A percentile compares a stretch with the other conserved stretches of the same genome.
Conservation (phyloP, 495 filamentous ascomycete species). For the Mytilinidion resinicola region DNA sequence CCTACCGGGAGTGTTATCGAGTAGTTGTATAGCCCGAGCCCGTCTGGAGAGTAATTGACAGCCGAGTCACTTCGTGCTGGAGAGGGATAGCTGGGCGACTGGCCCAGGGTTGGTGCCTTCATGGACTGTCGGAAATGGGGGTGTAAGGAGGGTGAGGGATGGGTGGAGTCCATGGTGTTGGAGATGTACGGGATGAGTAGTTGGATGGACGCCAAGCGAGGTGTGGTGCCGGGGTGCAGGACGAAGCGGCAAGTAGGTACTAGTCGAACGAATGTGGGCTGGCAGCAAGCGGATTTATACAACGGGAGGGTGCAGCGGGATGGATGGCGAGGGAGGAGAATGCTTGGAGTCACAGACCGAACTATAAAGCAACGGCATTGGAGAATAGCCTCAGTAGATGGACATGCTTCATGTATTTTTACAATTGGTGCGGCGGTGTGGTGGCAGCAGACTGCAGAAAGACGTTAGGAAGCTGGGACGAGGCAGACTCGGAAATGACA, state of each 20-base stretch:
- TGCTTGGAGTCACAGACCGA: constrained; percentile 42
- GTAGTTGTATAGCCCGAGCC: constrained; percentile 25
- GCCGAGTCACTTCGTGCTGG: constrained; percentile 22
- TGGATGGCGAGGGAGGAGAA: constrained; percentile 79
- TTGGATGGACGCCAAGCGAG: background rate
- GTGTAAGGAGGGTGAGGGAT: constrained; percentile 22
- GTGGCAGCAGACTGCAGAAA: background rate
- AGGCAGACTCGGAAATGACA: constrained; percentile 14
- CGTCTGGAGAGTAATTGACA: constrained; percentile 17
- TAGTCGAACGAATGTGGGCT: background rate
- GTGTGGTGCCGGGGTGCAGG: background rate
- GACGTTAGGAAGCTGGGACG: background rate
- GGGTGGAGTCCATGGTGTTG: constrained; percentile 15
- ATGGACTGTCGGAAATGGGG: constrained; percentile 24
- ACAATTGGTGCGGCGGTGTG: constrained; percentile 3
- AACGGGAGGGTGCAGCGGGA: constrained; percentile 37
- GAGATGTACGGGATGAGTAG: background rate
- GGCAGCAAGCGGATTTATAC: background rate
- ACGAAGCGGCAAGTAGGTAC: background rate
- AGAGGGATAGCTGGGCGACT: constrained; percentile 23
- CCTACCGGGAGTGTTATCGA: constrained; percentile 6
- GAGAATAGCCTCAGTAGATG: constrained; percentile 1
- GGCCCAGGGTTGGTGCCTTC: constrained; percentile 10
- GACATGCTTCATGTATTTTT: constrained; percentile 4
- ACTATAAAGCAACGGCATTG: constrained; percentile 1